Evolutionary conservation across 2,329 filamentous ascomycete species (phyloP).

Genomic region (Colletotrichum orbiculare): DNA sequence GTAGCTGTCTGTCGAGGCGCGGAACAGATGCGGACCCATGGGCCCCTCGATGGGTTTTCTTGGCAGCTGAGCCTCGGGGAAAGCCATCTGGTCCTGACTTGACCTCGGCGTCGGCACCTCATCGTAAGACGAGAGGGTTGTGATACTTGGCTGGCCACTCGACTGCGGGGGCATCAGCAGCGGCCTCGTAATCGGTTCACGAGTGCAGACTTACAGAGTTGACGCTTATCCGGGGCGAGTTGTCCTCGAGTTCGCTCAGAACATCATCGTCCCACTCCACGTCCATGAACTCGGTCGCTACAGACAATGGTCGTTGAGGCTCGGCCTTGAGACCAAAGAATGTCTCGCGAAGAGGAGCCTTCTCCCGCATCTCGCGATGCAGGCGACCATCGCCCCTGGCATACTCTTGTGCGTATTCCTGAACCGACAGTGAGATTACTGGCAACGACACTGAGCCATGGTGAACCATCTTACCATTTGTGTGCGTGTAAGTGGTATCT

Average conservation of each 20-base stretch:
- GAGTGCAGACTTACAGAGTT: conserved; percentile 72
- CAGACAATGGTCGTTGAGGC: conserved; percentile 71
- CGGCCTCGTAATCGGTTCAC: background rate
- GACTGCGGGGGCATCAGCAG: conserved; percentile 38
- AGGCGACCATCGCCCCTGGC: conserved; percentile 49
- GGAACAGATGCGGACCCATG: conserved; percentile 87
- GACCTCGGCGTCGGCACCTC: conserved; percentile 83
- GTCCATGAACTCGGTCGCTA: conserved; percentile 82
- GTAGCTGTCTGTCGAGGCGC: conserved; percentile 70
- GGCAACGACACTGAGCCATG: background rate
- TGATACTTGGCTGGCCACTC: conserved; percentile 76
- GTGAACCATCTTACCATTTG: conserved; percentile 47
- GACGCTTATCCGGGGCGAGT: conserved; percentile 74
- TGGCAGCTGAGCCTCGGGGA: conserved; percentile 62
- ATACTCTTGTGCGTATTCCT: conserved; percentile 52
- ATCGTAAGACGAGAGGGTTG: conserved; percentile 88
- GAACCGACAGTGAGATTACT: conserved; percentile 14
- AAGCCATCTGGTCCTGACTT: conserved; percentile 68
- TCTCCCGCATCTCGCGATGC: conserved; percentile 65
- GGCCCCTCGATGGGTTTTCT: conserved; percentile 80
- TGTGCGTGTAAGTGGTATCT: conserved; percentile 33
- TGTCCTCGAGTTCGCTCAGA: conserved; percentile 70
- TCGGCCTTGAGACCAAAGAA: conserved; percentile 70
- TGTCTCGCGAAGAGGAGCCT: conserved; percentile 61
- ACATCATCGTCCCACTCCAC: conserved; percentile 77